Percentiles rank a stretch among this genome's conserved stretches.
Evolutionary conservation across 192 early-diverging fungal genomes (phyloP).

Genomic region (Geranomyces variabilis): DNA sequence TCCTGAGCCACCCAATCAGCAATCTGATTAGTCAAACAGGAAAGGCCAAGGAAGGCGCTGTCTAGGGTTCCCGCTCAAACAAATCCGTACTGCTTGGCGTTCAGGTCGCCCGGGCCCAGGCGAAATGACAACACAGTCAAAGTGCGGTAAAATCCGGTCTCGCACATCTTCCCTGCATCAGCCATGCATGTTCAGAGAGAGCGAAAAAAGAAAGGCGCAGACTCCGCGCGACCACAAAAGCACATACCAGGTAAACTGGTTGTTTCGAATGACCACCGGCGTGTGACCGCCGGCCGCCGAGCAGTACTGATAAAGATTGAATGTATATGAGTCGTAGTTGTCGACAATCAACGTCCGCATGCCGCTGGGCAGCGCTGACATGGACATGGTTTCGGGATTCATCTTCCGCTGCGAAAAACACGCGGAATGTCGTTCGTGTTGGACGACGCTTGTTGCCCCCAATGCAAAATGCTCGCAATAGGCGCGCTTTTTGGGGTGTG

Average conservation of each 20-base stretch:
- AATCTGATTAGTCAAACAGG: too few species aligned
- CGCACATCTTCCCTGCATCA: constrained; percentile 57
- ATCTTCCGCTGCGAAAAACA: too few species aligned
- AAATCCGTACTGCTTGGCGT: constrained; percentile 43
- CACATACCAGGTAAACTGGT: constrained; percentile 83
- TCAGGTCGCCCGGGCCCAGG: constrained; percentile 92
- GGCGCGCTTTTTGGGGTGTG: too few species aligned
- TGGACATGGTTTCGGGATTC: background rate
- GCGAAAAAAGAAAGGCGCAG: background rate
- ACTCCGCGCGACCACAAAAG: background rate
- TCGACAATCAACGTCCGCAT: constrained; percentile 81
- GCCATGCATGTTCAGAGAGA: background rate
- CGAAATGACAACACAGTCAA: constrained; percentile 90
- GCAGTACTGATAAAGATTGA: constrained; percentile 86
- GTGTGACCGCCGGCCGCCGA: constrained; percentile 36
- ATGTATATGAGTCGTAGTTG: constrained; percentile 98
- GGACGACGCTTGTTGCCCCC: too few species aligned
- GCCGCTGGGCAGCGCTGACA: background rate
- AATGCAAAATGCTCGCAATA: too few species aligned
- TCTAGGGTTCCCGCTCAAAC: too few species aligned
- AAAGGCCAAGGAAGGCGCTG: too few species aligned
- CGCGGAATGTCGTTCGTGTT: too few species aligned
- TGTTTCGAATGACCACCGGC: constrained; percentile 87
- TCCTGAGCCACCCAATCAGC: too few species aligned
- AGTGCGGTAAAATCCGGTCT: constrained; percentile 69